Base-by-base conservation (phyloP, 306 rosid species). In the Morella rubra region DNA sequence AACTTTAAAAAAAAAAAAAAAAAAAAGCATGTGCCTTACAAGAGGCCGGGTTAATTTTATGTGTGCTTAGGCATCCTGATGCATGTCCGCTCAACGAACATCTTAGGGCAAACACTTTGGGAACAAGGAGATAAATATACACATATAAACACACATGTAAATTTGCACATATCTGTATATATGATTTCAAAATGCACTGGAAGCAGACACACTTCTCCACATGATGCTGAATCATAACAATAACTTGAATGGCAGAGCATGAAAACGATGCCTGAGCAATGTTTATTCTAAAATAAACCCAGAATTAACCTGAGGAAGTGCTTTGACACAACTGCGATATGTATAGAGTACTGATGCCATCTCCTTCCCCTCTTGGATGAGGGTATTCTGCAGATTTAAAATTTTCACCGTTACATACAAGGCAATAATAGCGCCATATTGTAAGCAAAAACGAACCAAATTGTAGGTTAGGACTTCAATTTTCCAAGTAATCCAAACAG, bases 301-400 rank as follows among this genome's bases (percentile, higher is more conserved):
- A 69, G 65, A 83, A 44, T 72, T 73, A 73, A 94, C 98, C 98
- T 94, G 98, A 55, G 98, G 98, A 85, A 94, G 97, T 50, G 98
- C 98, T 85, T 94, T 94, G 84, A 94, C 96, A 79, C 98, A 92
- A 77, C 97, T 90, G 45, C 98, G 95, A 84, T 94, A 94, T 18
- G 98, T 94, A 85, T 94, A 94, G 76, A 94, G 98, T 84, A 90
- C 97, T 0, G 98, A 92, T 59, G 95, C 80, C 98, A 92, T 94
- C 81, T 92, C 97, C 91, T 90, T 94, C 70, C 98, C 98, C 86
- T 94, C 98, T 42, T 85, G 95, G 45, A 89, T 85, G 68, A 94
- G 97, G 53, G 84, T 73, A 81, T 87, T 91, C 98, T 92, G 92
- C 86, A 81, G 55, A 79, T 81, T 61, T 69, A 56, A 66, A 45